phyloP scores from a whole-genome alignment of 768 basidiomycete species.

The Rhodotorula paludigena region DNA sequence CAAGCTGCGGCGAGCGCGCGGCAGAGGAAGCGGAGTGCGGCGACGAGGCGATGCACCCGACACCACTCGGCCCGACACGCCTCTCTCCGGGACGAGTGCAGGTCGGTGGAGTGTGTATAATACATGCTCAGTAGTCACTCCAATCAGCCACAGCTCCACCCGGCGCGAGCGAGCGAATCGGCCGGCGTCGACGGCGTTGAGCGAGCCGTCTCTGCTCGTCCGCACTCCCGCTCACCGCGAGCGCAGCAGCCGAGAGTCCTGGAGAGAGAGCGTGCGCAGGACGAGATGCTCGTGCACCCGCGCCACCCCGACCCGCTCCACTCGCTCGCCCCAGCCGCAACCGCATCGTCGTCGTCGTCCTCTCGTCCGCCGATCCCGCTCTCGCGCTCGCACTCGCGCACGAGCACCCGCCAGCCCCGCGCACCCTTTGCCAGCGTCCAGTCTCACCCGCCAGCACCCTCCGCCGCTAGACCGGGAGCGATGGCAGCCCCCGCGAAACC shows the following conservation, averaged over 20 bases:
- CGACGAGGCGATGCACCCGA: too few species aligned
- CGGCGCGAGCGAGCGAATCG: too few species aligned
- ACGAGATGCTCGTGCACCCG: background rate
- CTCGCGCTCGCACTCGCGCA: background rate
- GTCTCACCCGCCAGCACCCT: background rate
- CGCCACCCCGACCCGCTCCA: background rate
- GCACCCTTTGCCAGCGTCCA: background rate
- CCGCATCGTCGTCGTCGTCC: background rate
- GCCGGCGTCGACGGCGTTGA: too few species aligned
- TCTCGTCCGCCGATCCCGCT: background rate
- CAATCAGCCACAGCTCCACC: too few species aligned
- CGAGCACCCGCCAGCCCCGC: background rate
- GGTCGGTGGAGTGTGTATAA: too few species aligned
- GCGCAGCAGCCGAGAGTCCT: background rate
- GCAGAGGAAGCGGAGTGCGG: too few species aligned
- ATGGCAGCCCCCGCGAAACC: too few species aligned
- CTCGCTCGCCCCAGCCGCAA: too few species aligned
- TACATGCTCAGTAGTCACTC: too few species aligned
- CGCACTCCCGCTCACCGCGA: background rate
- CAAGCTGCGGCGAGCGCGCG: too few species aligned
- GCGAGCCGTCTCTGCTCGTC: background rate
- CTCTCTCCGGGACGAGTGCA: too few species aligned
- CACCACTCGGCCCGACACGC: too few species aligned
- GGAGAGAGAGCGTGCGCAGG: rapidly evolving
- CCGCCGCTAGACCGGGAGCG: background rate